These are phyloP conservation scores for Elongisporangium anandrum DNA, from an alignment of 352 stramenopile species.

Conservation along the genomic window DNA sequence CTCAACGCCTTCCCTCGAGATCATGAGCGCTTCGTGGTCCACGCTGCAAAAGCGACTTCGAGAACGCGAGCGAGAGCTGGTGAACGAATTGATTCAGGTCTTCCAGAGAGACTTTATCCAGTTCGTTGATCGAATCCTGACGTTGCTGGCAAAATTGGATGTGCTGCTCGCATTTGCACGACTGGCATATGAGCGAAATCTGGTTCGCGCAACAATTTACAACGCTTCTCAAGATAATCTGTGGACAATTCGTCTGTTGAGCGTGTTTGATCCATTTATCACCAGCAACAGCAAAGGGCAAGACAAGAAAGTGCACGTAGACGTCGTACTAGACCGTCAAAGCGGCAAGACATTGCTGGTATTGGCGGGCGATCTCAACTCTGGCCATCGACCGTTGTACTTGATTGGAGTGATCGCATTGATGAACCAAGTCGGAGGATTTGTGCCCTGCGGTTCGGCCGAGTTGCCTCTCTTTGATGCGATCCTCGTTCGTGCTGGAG, in stretches of 20 bases:
- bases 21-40: conserved; percentile 28
- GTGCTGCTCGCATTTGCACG: conserved; percentile 30
- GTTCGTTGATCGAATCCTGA: conserved; percentile 8
- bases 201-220: conserved; percentile 13
- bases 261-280: conserved; percentile 21
- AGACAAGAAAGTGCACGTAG: not conserved
- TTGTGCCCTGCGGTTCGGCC: conserved; percentile 41
- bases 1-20: conserved; percentile 24
- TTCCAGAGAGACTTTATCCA: conserved; percentile 11
- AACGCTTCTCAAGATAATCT: not conserved
- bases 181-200: conserved; percentile 23
- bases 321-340: conserved; percentile 7
- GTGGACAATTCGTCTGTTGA: conserved; percentile 3
- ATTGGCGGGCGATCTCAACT: conserved; percentile 9
- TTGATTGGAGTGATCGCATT: conserved; percentile 24
- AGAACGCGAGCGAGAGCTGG: conserved; percentile 14
- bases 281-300: not conserved
- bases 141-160: conserved; percentile 23
- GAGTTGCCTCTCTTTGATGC: conserved; percentile 38
- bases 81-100: conserved; percentile 10
- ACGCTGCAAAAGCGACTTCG: conserved; percentile 15
- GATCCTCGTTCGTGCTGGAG: conserved; percentile 32
- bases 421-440: conserved; percentile 60
- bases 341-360: conserved; percentile 22
- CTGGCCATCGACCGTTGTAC: conserved; percentile 8